These are phyloP conservation scores for Penicillium corylophilum DNA, from an alignment of 2,329 filamentous ascomycete species.

Conservation along the genomic window DNA sequence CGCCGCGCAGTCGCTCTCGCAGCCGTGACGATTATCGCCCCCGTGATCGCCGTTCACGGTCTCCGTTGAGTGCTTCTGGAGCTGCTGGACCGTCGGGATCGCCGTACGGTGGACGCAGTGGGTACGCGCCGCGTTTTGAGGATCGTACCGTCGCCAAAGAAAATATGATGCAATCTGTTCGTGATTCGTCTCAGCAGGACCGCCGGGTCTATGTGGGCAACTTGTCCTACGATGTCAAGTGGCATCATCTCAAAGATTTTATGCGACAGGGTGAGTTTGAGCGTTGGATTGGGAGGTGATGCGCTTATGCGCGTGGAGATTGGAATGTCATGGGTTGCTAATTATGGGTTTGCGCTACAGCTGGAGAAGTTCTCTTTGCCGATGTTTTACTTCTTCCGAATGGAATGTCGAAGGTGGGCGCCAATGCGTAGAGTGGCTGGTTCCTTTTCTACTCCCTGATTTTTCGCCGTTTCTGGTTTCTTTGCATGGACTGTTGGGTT, in stretches of 20 bases:
- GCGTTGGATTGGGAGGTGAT: too few species aligned
- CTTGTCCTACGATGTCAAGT: slow-evolving; percentile 98
- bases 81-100: slow-evolving; percentile 69
- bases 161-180: slow-evolving; percentile 92
- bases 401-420: slow-evolving; percentile 99
- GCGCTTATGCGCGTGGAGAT: too few species aligned
- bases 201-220: slow-evolving; percentile 99
- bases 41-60: slow-evolving; percentile 73
- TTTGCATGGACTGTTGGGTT: slow-evolving; percentile 94
- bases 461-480: slow-evolving; percentile 58
- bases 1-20: slow-evolving; percentile 73
- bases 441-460: slow-evolving; percentile 60
- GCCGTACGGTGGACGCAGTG: slow-evolving; percentile 58
- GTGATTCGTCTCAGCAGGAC: slow-evolving; percentile 96
- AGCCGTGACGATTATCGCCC: slow-evolving; percentile 77
- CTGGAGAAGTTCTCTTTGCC: slow-evolving; percentile 98
- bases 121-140: slow-evolving; percentile 73
- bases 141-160: slow-evolving; percentile 81
- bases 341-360: slow-evolving; percentile 51
- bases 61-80: slow-evolving; percentile 75
- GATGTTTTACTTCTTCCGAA: slow-evolving; percentile 99
- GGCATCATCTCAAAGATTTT: slow-evolving; percentile 99
- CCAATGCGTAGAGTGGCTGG: slow-evolving; percentile 86
- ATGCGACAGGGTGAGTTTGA: slow-evolving; percentile 89
- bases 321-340: slow-evolving; percentile 3